Evolutionary conservation across 352 stramenopile species (phyloP).

Genomic region (Globisporangium alternatum): DNA sequence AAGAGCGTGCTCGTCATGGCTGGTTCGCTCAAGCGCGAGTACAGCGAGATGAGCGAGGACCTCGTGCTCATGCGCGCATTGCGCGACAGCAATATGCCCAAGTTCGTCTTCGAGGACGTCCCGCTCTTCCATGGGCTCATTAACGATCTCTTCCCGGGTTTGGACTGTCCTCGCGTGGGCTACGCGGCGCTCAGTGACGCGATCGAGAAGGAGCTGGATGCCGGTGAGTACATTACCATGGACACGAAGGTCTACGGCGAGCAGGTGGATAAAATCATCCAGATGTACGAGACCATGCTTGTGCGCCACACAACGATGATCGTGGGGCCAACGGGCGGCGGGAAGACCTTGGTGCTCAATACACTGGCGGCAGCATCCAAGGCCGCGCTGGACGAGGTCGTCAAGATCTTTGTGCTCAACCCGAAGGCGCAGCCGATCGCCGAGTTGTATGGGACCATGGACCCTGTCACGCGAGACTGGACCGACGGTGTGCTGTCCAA

Average conservation of each 20-base stretch:
- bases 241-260: slow-evolving; percentile 77
- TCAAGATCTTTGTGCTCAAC: slow-evolving; percentile 94
- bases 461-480: slow-evolving; percentile 95
- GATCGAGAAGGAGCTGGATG: slow-evolving; percentile 83
- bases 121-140: slow-evolving; percentile 94
- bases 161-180: slow-evolving; percentile 91
- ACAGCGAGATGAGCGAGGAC: slow-evolving; percentile 92
- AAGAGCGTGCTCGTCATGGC: slow-evolving; percentile 96
- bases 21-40: slow-evolving; percentile 91
- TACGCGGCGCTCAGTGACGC: slow-evolving; percentile 90
- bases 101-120: slow-evolving; percentile 96
- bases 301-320: slow-evolving; percentile 97
- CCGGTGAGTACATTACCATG: slow-evolving; percentile 77
- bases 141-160: slow-evolving; percentile 92
- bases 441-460: slow-evolving; percentile 95
- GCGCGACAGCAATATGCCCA: slow-evolving; percentile 96
- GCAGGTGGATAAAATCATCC: slow-evolving; percentile 96
- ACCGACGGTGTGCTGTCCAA: slow-evolving; percentile 94
- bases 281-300: slow-evolving; percentile 97
- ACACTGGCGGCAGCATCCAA: slow-evolving; percentile 86
- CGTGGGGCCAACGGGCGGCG: slow-evolving; percentile 90
- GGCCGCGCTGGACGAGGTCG: slow-evolving; percentile 80
- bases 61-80: slow-evolving; percentile 94
- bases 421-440: slow-evolving; percentile 93
- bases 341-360: slow-evolving; percentile 92